Conservation (phyloP, 805 yeast genomes). For the Candida corydali region DNA sequence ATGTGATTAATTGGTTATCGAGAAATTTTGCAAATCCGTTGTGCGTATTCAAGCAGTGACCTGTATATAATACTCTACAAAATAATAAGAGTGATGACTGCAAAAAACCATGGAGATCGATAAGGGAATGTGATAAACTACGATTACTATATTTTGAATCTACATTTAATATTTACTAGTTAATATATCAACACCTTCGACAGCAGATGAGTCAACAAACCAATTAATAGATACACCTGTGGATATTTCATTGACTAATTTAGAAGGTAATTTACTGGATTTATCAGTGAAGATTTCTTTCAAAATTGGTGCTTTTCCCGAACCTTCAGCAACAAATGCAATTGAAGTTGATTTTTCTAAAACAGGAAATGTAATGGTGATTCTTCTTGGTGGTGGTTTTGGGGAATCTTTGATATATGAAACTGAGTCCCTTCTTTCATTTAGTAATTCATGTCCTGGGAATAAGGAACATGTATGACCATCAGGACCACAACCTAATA, state of each 20-base stretch:
- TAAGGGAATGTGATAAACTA: too few relatives aligned
- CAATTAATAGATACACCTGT: slow-evolving; percentile 55
- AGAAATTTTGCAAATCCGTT: too few relatives aligned
- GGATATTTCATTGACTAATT: slow-evolving; percentile 58
- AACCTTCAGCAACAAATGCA: slow-evolving; percentile 88
- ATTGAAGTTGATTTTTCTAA: slow-evolving; percentile 51
- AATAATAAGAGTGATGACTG: too few relatives aligned
- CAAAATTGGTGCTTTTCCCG: slow-evolving; percentile 71
- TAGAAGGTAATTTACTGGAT: slow-evolving; percentile 58
- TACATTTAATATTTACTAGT: slow-evolving; percentile 31
- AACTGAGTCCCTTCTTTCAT: slow-evolving; percentile 49
- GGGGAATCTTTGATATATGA: slow-evolving; percentile 78
- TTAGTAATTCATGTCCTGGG: slow-evolving; percentile 73
- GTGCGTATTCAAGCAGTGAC: too few relatives aligned
- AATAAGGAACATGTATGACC: slow-evolving; percentile 93
- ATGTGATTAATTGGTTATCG: background rate
- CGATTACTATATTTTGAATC: too few relatives aligned
- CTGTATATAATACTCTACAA: too few relatives aligned
- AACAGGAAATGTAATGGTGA: slow-evolving; percentile 81
- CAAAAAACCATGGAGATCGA: too few relatives aligned
- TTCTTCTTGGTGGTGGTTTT: slow-evolving; percentile 91
- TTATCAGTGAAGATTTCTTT: slow-evolving; percentile 61
- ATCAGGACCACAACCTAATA: slow-evolving; percentile 93
- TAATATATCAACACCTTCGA: slow-evolving; percentile 52
- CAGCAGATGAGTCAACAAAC: slow-evolving; percentile 82